Base-by-base conservation (phyloP, 2,329 filamentous ascomycete genomes). In the Drechslerella coelobrocha region DNA sequence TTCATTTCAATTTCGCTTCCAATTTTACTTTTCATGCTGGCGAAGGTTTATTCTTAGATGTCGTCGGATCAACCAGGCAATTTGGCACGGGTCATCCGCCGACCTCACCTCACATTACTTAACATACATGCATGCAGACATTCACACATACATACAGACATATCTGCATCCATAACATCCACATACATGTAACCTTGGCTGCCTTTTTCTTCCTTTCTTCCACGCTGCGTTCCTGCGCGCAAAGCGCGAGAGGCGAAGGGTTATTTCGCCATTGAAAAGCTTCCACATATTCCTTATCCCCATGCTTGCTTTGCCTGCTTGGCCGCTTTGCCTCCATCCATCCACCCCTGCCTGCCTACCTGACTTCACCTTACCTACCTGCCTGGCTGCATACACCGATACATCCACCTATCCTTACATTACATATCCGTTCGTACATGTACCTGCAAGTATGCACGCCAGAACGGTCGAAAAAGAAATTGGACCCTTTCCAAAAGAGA, bases 181-280 rank as follows among this genome's bases (percentile, higher is more conserved):
- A n/a, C n/a, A n/a, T 19, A 19, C 41, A 45, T 45, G 41, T 68
- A 61, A 62, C 52, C 31, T 34, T 69, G 65, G 65, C 29, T 69
- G 65, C 65, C 65, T 69, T 62, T 39, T 52, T 39, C 41, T 23
- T 29, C 27, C 51, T 61, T 31, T 54, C 47, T 21, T 61, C n/a
- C 55, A 24, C 50, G 43, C 56, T 61, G 63, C 55, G 51, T 68
- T 68, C 55, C 26, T 50, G 51, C 43, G 27, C 34, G 41, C 41
- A 45, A 21, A 45, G 41, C 41, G 41, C 41, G 14, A 17, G 19
- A 19, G 41, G 19, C 19, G 14, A 6, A 41, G 29, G 29, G 29
- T 12, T 6, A 12, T 31, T 31, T 31, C 12, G 29, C 29, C 29
- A 31, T 31, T 31, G 29, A 31, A 12, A 31, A 6, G 29, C 29